phyloP scores from a whole-genome alignment of 495 filamentous ascomycete species.

The Neohortaea acidophila region DNA sequence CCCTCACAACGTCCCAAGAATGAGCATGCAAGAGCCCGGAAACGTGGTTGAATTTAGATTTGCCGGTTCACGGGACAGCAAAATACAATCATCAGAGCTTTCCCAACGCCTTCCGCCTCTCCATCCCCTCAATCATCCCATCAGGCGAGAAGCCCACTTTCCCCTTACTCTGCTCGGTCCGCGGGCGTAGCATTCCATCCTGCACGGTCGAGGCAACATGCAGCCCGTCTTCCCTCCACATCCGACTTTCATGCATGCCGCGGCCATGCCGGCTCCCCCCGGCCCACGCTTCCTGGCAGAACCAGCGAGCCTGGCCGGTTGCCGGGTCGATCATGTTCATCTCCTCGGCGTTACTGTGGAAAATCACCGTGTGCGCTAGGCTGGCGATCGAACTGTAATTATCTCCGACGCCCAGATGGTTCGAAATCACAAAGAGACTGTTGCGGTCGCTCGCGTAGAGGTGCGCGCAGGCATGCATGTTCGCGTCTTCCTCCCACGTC shows the following conservation, averaged over 20 bases:
- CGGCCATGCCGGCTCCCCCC: constrained; percentile 41
- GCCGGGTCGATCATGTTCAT: constrained; percentile 19
- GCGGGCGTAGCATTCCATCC: constrained; percentile 17
- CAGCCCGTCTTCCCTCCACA: constrained; percentile 38
- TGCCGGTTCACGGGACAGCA: too few relatives aligned
- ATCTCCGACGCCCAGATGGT: constrained; percentile 40
- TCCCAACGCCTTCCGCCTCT: background rate
- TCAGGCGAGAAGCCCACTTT: constrained; percentile 10
- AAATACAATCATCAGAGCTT: too few relatives aligned
- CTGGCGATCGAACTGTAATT: constrained; percentile 40
- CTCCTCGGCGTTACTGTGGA: constrained; percentile 35
- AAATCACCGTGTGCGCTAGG: constrained; percentile 45
- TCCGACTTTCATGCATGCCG: constrained; percentile 44
- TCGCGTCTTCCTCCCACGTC: constrained; percentile 21
- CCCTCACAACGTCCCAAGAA: too few relatives aligned
- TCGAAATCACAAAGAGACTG: constrained; percentile 45
- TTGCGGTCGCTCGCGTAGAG: constrained; percentile 56
- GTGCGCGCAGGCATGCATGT: constrained; percentile 48
- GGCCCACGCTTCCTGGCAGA: constrained; percentile 50
- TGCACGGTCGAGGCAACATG: constrained; percentile 19
- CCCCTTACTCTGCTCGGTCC: constrained; percentile 1
- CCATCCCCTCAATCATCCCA: constrained; percentile 5
- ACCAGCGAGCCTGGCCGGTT: constrained; percentile 41
- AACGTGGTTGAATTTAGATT: too few relatives aligned
- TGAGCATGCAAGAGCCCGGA: too few relatives aligned